Evolutionary conservation across 2,329 filamentous ascomycete genomes (phyloP).

Genomic region (Cladosporium sp.): DNA sequence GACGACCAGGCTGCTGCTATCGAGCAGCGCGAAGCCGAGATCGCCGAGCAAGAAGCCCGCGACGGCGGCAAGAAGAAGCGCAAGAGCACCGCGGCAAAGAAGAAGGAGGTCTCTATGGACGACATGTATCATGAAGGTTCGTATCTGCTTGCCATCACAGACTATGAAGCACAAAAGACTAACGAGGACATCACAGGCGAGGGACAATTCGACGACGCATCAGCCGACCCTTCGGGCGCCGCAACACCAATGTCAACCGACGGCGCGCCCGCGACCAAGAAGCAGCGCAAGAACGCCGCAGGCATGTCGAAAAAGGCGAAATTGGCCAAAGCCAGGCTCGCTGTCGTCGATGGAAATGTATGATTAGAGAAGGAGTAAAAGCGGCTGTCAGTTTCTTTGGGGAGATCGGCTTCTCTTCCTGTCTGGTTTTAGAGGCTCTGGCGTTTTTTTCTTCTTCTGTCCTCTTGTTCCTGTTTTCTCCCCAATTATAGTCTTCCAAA

Average conservation of each 20-base stretch:
- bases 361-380: conserved; percentile 8
- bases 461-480: too few relatives aligned
- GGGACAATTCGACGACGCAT: conserved; percentile 94
- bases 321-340: conserved; percentile 51
- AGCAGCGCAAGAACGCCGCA: conserved; percentile 54
- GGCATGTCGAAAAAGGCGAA: conserved; percentile 54
- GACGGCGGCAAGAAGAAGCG: conserved; percentile 48
- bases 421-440: not conserved
- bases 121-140: conserved; percentile 99
- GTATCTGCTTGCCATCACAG: conserved; percentile 37
- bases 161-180: not conserved
- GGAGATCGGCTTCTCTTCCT: not conserved
- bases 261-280: conserved; percentile 44
- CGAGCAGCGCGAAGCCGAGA: conserved; percentile 86
- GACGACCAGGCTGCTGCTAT: conserved; percentile 95
- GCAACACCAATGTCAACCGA: conserved; percentile 68
- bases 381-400: not conserved
- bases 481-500: not conserved
- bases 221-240: conserved; percentile 78
- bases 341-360: conserved; percentile 48
- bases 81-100: conserved; percentile 52
- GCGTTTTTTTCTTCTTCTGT: not conserved
- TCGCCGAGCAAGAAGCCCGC: conserved; percentile 64
- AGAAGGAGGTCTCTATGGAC: conserved; percentile 71
- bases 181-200: conserved; percentile 63